Evolutionary conservation across 176 grass and related monocot species (phyloP), one percentile per base, ranked within the genome.

Genomic region (Urochloa ruziziensis): DNA sequence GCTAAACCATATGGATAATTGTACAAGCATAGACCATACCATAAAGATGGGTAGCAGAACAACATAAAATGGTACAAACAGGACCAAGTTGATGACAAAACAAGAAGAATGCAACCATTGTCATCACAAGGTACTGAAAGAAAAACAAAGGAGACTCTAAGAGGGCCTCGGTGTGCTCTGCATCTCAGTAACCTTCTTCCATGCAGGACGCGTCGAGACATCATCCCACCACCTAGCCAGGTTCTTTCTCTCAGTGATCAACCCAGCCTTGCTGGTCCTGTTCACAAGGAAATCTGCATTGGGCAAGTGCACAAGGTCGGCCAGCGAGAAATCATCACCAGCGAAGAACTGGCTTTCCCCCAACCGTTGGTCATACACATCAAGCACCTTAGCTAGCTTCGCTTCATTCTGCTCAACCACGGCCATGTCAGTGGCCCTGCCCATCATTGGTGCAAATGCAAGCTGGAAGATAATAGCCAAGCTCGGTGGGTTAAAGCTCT

Each of bases 151-250:
- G 25, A 67, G 66, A 27, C 10, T 86, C 82, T 73, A 91, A 67
- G 91, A 19, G 21, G 88, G 59, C 2, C n/a, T 34, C 10, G 87
- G 89, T 61, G 68, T 58, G 29, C 47, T 93, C 74, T 88, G 93
- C 82, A 95, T 52, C 61, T 98, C 87, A 17, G 88, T 77, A 2
- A 95, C 91, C 81, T 95, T 93, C 89, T 86, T 91, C 93, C 93
- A 95, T 3, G 93, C 52, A 49, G 85, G 87, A 67, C 89, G 86
- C 4, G 57, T 19, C 0, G 93, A 98, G 68, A 95, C 86, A 83
- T 91, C 93, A 62, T 90, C 89, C 93, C 96, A 95, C 96, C 96
- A 95, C 77, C 93, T 90, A 23, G 84, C 85, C 54, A 98, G 71
- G 53, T 93, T 95, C 84, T 98, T 88, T 78, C 93, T 90, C 23